Evolutionary conservation across 345 rosid species (phyloP).

Genomic region (Draba incana): DNA sequence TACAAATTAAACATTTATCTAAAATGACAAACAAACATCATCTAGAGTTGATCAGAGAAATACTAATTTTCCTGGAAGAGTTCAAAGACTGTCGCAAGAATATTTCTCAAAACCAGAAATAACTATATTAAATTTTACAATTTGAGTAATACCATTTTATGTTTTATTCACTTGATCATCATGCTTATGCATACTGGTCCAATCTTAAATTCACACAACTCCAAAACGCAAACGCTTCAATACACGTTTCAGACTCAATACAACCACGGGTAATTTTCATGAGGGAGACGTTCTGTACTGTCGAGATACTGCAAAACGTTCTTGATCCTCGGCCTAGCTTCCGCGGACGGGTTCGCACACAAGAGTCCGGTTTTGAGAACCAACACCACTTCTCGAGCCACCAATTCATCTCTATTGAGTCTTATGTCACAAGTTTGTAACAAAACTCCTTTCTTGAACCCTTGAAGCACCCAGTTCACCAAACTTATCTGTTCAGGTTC

Average conservation of each 20-base stretch:
- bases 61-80: neutral
- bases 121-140: constrained; percentile 2
- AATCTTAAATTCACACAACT: constrained; percentile 5
- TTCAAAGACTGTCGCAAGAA: neutral
- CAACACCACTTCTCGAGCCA: constrained; percentile 39
- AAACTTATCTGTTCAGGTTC: constrained; percentile 38
- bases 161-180: neutral
- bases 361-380: constrained; percentile 47
- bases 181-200: constrained; percentile 6
- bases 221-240: constrained; percentile 13
- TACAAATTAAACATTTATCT: too few species aligned
- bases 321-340: constrained; percentile 40
- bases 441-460: constrained; percentile 39
- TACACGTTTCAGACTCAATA: constrained; percentile 19
- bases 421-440: constrained; percentile 37
- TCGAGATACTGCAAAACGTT: constrained; percentile 43
- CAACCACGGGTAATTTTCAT: constrained; percentile 10
- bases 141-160: neutral
- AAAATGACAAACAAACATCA: too few species aligned
- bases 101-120: neutral
- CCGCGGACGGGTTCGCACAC: constrained; percentile 35
- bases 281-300: constrained; percentile 34
- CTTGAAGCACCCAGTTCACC: constrained; percentile 47
- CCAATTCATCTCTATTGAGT: constrained; percentile 36
- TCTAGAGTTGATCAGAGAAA: too few species aligned